Conservation (phyloP, 768 basidiomycete species). For the Lactifluus hygrophoroides region DNA sequence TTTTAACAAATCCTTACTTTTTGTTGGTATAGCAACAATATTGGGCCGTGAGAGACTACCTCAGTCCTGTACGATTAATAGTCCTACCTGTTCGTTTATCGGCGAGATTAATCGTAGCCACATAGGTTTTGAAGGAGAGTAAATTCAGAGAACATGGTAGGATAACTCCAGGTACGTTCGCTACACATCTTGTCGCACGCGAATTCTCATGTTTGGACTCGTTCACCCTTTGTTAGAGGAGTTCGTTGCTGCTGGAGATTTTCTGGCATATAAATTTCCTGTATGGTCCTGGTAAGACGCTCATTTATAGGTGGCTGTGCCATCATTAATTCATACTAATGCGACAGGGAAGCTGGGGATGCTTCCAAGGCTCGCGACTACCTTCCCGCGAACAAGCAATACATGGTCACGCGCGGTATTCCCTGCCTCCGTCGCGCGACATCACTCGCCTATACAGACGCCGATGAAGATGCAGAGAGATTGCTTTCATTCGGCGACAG, state of each 20-base stretch:
- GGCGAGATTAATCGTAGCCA: constrained; percentile 26
- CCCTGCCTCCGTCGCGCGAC: constrained; percentile 92
- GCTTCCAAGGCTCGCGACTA: constrained; percentile 79
- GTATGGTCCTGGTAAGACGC: constrained; percentile 87
- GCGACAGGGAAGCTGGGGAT: constrained; percentile 85
- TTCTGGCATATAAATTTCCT: constrained; percentile 95
- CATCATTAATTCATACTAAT: constrained; percentile 3
- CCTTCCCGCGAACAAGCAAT: constrained; percentile 93
- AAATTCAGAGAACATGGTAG: constrained; percentile 99
- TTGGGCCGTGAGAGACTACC: constrained; percentile 90
- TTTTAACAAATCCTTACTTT: neutral
- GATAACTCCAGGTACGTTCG: constrained; percentile 75
- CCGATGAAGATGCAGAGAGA: constrained; percentile 93
- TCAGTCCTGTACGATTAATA: constrained; percentile 65
- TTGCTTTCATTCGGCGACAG: constrained; percentile 75
- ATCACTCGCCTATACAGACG: constrained; percentile 87
- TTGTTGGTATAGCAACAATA: constrained; percentile 60
- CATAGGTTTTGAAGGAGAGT: constrained; percentile 89
- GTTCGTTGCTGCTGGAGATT: constrained; percentile 96
- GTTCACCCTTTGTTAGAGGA: constrained; percentile 58
- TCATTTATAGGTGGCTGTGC: constrained; percentile 1
- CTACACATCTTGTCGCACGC: constrained; percentile 8
- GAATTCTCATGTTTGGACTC: constrained; percentile 16
- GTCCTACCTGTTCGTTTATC: constrained; percentile 22
- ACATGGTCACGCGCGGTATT: constrained; percentile 92